Evolutionary conservation across 495 filamentous ascomycete species (phyloP), one percentile per base, ranked within the genome.

Genomic region (Talaromyces stipitatus): DNA sequence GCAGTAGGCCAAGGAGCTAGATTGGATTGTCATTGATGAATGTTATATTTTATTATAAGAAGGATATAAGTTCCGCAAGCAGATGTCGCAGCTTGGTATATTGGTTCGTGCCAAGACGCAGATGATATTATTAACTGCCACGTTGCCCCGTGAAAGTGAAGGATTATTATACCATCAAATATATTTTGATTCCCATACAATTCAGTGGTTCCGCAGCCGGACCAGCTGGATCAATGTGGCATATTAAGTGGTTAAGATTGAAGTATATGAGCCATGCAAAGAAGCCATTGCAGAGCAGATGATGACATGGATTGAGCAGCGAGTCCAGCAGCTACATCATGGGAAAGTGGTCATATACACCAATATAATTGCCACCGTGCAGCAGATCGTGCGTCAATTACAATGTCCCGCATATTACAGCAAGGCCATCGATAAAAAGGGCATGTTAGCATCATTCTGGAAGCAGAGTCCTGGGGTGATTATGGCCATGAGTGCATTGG

Each of bases 71-170:
- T 67, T 59, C 26, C 56, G 61, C 20, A 41, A 29, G 10, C 18
- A 14, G 20, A 47, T 67, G 38, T 27, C 50, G 43, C n/a, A 55
- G 46, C 59, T 67, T 24, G 41, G 59, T 29, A 26, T 38, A 28
- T 54, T 66, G 53, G 45, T 54, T 11, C 52, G 20, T 18, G 27
- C 30, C 29, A 6, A 54, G 38, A 62, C 57, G 16, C 52, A 61
- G 50, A 55, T 68, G 38, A 55, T 68, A 3, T 62, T 61, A 36
- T 62, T 68, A 32, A 68, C 62, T 41, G 65, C 56, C 1, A 68
- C 51, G 16, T 46, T 68, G 22, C 62, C 55, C 0, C 58, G 51
- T 2, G 38, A 43, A 3, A 58, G 26, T 23, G 52, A 58, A 18
- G 56, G 63, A 43, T 4, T 20, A 27, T 29, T 60, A 16, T 58